Evolutionary conservation across 1,139 yeast species (phyloP), one percentile per base, ranked within the genome.

Genomic region (Spencermartinsiella ligniputridi): DNA sequence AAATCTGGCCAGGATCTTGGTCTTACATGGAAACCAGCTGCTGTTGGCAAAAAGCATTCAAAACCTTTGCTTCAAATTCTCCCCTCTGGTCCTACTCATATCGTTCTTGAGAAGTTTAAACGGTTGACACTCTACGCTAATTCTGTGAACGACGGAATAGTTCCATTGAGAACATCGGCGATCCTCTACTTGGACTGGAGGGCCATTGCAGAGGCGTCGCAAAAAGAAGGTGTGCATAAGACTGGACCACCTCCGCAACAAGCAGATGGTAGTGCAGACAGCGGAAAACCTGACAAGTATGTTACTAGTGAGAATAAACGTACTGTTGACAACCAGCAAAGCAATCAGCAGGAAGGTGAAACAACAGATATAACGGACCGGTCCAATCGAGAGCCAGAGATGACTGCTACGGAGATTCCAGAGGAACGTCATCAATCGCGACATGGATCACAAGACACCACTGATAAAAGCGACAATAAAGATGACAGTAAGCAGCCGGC

Each of bases 1-100:
- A 83, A 81, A 56, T 84, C 97, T 0, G 99, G 99, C 0, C 92
- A 86, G 56, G 99, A 92, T 59, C 66, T 92, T 50, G 94, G 95
- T 0, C 70, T 94, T 41, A 69, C 74, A 22, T 74, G 76, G 60
- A 57, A 59, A 24, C 62, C 66, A 0, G 40, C 51, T 8, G 45
- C 57, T 6, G n/a, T n/a, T 5, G 53, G 58, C 9, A 56, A 61
- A 27, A 50, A 62, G 46, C 47, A 56, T 38, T 45, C 55, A 35
- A 72, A 70, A 44, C 97, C 98, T 0, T 64, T 92, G 40, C 69
- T 92, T 19, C 74, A 82, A 40, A 63, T 85, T 15, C 66, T 92
- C 24, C 95, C 97, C 0, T 76, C 88, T 0, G 94, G 95, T 0
- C 88, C 94, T 0, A 81, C 95, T 0, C 88, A 85, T 56, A 72